Evolutionary conservation across 768 basidiomycete species (phyloP), one percentile per base, ranked within the genome.

Genomic region (Termitomyces sp.): DNA sequence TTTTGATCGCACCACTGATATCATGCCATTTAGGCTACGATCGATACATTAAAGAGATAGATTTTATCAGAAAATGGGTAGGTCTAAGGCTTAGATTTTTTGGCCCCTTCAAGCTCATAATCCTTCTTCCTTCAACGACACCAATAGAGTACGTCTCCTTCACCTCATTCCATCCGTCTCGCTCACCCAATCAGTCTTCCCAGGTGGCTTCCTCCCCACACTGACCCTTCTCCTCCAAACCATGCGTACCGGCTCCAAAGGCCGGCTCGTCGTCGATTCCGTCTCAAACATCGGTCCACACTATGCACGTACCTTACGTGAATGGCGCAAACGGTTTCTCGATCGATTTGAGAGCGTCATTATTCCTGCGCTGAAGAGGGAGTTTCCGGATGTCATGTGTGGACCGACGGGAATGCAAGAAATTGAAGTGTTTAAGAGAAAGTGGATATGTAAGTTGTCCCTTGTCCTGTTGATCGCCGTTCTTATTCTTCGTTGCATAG

Each of bases 241-340:
- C 8, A 72, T 86, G 63, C 65, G 75, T 32, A 71, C 74, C 7
- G 88, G 86, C 20, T 79, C 85, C 5, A 69, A 77, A 20, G 83
- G 84, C 10, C 76, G 77, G 8, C 81, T 91, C 47, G 74, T 86
- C 25, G 79, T 89, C 32, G 89, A 90, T 64, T 83, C 83, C 29
- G 77, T 89, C 11, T 78, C 77, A 7, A 91, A 91, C 74, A 89
- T 91, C 66, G 88, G 87, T 1, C 85, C 86, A 34, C 86, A 91
- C 69, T 92, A 91, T 70, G 85, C 89, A 9, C 85, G 89, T n/a
- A 91, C 91, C 14, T 77, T 92, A 7, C 81, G 90, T 25, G 89
- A 91, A 74, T 92, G 91, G 91, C 76, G 85, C 11, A 70, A 73
- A 31, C 78, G 86, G 9, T 92, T 92, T 73, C 67, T 83, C 52